phyloP scores from a whole-genome alignment of 805 yeast species.

The Ogataea naganishii region DNA sequence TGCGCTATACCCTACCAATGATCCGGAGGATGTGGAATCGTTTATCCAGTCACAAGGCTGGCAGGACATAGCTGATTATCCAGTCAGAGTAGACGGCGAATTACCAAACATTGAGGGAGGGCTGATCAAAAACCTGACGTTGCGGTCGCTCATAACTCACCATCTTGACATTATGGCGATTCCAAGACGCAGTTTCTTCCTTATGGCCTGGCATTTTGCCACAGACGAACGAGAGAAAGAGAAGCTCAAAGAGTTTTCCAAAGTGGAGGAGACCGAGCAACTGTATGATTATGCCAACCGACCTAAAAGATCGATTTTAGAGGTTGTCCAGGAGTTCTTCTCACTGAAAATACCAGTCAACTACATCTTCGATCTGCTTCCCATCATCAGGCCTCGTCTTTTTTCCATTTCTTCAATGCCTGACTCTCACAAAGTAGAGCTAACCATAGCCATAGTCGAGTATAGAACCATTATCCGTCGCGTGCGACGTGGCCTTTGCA shows the following conservation, averaged over 20 bases:
- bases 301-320: conserved; percentile 82
- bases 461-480: conserved; percentile 76
- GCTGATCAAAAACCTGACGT: conserved; percentile 49
- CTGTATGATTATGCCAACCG: conserved; percentile 86
- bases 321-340: conserved; percentile 74
- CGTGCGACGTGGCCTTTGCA: conserved; percentile 73
- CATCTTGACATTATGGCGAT: conserved; percentile 78
- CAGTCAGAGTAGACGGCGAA: conserved; percentile 30
- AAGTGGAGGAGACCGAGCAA: conserved; percentile 68
- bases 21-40: conserved; percentile 49
- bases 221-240: conserved; percentile 66
- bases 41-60: conserved; percentile 67
- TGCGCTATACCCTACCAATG: conserved; percentile 69
- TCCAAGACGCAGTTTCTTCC: conserved; percentile 80
- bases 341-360: conserved; percentile 68
- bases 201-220: conserved; percentile 66
- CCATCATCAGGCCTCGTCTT: conserved; percentile 68
- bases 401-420: conserved; percentile 77
- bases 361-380: conserved; percentile 70
- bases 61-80: conserved; percentile 61
- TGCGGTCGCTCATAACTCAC: conserved; percentile 63
- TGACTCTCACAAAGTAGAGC: conserved; percentile 36
- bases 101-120: conserved; percentile 48
- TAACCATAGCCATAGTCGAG: conserved; percentile 78
- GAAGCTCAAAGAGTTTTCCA: conserved; percentile 66